Evolutionary conservation across 305 asterid genomes (phyloP), one percentile per base, ranked within the genome.

Genomic region (Fraxinus floribunda): DNA sequence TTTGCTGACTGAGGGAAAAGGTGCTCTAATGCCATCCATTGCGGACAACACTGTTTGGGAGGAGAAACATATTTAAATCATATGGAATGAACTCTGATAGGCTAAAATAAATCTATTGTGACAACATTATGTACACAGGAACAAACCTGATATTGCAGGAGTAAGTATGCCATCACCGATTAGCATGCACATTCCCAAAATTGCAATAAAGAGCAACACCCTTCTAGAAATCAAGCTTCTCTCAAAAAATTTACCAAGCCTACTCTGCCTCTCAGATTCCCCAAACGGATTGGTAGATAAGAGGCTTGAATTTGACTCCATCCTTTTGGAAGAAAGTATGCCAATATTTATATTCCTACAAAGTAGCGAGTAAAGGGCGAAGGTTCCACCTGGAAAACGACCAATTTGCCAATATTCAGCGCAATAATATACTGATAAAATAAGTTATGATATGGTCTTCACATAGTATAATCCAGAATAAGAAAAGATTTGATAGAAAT

Each of bases 91-190:
- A 79, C 32, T 24, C 18, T 52, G 55, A 41, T 24, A 20, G 77
- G 55, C 15, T 24, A 15, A 72, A 7, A 34, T 32, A 34, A 72
- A 72, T 72, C 26, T 34, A 72, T 10, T 26, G 35, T 66, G 36
- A 7, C 13, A 5, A 16, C 29, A 34, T 72, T 72, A n/a, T 30
- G 26, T 16, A 72, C 24, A 72, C 44, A 34, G 46, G 24, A 79
- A 81, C 39, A 60, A n/a, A 88, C 91, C 91, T 32, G 91, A 89
- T 66, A 89, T 89, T 72, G 90, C 91, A 55, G 90, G 91, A 55
- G 91, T 89, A 24, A 89, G 91, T 32, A 87, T 85, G 32, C 91
- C 90, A 62, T 89, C 91, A 64, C 91, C 91, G 30, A 89, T 89
- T 77, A 87, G 84, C 91, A 89, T 89, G 80, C 91, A 85, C 90